Evolutionary conservation across 1,284 basidiomycete genomes (phyloP), one percentile per base, ranked within the genome.

Genomic region (Papiliotrema fonsecae): DNA sequence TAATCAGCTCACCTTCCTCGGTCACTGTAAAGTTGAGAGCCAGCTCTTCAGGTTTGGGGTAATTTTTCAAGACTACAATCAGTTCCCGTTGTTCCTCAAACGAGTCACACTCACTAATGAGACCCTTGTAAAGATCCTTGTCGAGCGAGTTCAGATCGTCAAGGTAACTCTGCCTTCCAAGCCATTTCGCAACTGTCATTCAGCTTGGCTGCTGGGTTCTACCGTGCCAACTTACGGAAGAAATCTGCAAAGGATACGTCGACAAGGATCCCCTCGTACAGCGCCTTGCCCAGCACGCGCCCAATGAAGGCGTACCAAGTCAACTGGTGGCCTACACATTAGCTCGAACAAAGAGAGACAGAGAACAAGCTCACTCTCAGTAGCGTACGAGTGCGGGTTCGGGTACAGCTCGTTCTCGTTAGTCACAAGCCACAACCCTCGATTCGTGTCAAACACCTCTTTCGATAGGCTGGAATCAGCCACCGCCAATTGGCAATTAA

Each of bases 261-360:
- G n/a, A 96, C 84, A 6, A 99, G 77, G 43, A 98, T 97, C 2
- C 93, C 92, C 48, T 97, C 90, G 67, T 98, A 98, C 62, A 98
- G 78, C 0, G 94, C 94, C 69, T 97, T 97, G 10, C 93, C 94
- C 0, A 97, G 77, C 22, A 98, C 87, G 0, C 89, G 79, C 0
- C 96, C 94, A 52, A 97, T 84, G 73, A 97, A 98, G 2, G 84
- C 80, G 70, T 92, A 98, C 96, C 96, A 99, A 39, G 82, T 81
- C 45, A 96, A 76, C 65, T 84, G 92, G 63, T 88, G 84, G 0
- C 80, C 87, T 90, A 55, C 7, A 16, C 4, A 22, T 26, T 32
- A 16, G 25, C 28, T 35, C n/a, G n/a, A n/a, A n/a, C n/a, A n/a
- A n/a, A n/a, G n/a, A n/a, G n/a, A n/a, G 2, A 19, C 10, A 16